These are phyloP conservation scores for Zymoseptoria tritici DNA, from an alignment of 2,329 filamentous ascomycete species.

Conservation along the genomic window DNA sequence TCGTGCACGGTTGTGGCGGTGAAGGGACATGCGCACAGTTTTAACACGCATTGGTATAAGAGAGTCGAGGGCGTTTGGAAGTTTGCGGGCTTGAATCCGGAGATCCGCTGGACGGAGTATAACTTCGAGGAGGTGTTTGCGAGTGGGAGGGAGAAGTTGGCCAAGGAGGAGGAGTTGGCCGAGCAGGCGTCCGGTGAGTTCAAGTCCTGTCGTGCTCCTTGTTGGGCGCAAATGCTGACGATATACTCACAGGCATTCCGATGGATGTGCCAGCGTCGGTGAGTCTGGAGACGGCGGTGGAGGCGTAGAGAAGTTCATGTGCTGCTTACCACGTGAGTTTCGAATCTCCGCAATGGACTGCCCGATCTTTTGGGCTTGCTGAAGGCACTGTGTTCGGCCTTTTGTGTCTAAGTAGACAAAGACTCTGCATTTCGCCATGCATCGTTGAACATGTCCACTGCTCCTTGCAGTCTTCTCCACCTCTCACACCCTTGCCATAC, in stretches of 20 bases:
- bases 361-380: too few relatives aligned
- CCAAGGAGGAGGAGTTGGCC: conserved; percentile 28
- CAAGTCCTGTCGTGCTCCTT: conserved; percentile 15
- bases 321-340: not conserved
- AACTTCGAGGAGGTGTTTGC: conserved; percentile 50
- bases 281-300: not conserved
- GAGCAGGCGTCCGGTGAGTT: conserved; percentile 29
- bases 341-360: too few relatives aligned
- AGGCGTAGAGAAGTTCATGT: too few relatives aligned
- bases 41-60: conserved; percentile 49
- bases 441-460: too few relatives aligned
- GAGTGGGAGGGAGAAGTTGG: conserved; percentile 40
- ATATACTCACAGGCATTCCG: conserved; percentile 18
- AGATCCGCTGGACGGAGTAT: conserved; percentile 50
- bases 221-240: conserved; percentile 18
- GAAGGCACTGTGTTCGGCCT: too few relatives aligned
- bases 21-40: conserved; percentile 52
- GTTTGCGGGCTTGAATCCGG: conserved; percentile 48
- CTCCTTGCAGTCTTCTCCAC: too few relatives aligned
- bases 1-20: conserved; percentile 40
- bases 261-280: not conserved
- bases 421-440: too few relatives aligned
- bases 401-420: too few relatives aligned
- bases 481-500: too few relatives aligned
- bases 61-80: conserved; percentile 53